Evolutionary conservation across 2,329 filamentous ascomycete genomes (phyloP).

Genomic region (Ilyonectria destructans): DNA sequence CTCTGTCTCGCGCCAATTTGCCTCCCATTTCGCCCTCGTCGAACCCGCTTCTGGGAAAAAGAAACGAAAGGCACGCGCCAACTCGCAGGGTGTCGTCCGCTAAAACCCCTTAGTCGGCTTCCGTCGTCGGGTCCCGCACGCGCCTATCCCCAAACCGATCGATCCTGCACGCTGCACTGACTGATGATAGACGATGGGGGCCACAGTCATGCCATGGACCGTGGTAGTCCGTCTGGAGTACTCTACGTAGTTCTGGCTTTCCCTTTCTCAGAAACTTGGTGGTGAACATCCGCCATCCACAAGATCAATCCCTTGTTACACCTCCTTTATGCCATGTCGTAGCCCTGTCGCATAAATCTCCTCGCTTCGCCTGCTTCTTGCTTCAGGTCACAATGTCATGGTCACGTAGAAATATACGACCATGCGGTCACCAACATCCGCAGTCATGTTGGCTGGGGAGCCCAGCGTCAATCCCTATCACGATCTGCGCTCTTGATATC

Average conservation of each 20-base stretch:
- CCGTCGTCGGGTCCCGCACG: constrained; percentile 9
- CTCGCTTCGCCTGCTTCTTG: constrained; percentile 3
- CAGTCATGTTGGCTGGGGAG: neutral
- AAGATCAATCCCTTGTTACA: neutral
- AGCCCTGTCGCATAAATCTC: neutral
- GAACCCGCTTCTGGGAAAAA: neutral
- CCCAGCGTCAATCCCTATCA: neutral
- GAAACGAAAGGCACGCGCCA: constrained; percentile 22
- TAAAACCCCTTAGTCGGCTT: constrained; percentile 11
- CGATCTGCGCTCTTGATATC: constrained; percentile 6
- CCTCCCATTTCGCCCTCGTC: constrained; percentile 10
- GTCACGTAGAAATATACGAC: neutral
- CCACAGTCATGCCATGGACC: neutral
- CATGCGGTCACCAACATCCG: neutral
- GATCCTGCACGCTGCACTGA: constrained; percentile 14
- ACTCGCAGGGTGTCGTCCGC: neutral
- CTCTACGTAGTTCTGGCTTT: neutral
- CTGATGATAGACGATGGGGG: neutral
- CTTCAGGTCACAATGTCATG: neutral
- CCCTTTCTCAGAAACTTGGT: neutral
- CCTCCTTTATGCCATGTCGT: neutral
- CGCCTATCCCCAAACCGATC: constrained; percentile 17
- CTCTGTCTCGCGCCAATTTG: constrained; percentile 11
- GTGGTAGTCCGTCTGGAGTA: neutral
- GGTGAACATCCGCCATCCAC: neutral